Base-by-base conservation (phyloP, 192 early-diverging fungal species). In the Dissophora ornata region DNA sequence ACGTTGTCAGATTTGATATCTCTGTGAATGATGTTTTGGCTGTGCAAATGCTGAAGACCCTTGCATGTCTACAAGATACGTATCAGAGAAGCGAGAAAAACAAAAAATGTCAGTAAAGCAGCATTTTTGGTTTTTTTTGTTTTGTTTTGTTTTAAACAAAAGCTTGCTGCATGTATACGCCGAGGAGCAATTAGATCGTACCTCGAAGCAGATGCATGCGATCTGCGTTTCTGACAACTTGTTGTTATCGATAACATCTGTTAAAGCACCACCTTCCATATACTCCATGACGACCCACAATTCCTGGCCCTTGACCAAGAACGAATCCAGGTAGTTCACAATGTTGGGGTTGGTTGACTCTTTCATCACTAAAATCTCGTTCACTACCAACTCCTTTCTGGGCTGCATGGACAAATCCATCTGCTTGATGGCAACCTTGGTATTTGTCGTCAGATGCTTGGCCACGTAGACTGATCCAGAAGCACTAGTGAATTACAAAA, bases 251-350 rank as follows among this genome's bases (percentile, higher is more conserved):
- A 99, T 98, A 29, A 98, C 92, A 74, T 99, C 97, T 18, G 96
- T 99, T 79, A 99, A 85, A 26, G 96, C 89, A 48, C 97, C 97
- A 44, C 96, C 97, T 79, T 98, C 97, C 97, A 99, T 99, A 83
- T 92, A 95, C 83, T 99, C 97, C 95, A 99, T 96, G 36, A 99
- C 90, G n/a, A 99, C 94, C 97, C 97, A 99, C 59, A 99, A 84
- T 47, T 98, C 96, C 24, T 66, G 74, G 15, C 85, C 85, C 81
- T 90, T 91, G 60, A 97, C 89, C 64, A 99, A 80, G 80, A 92
- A 99, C 9, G 93, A 87, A 82, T 98, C 96, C 40, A 96, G 83
- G 66, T 93, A 99, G 82, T 99, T 99, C 82, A 98, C 96, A 88
- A 99, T 97, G 81, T 98, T 99, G 63, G 92, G 90, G 77, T 97